Base-by-base conservation (phyloP, 73 alveolate species). In the Paramecium biaurelia region DNA sequence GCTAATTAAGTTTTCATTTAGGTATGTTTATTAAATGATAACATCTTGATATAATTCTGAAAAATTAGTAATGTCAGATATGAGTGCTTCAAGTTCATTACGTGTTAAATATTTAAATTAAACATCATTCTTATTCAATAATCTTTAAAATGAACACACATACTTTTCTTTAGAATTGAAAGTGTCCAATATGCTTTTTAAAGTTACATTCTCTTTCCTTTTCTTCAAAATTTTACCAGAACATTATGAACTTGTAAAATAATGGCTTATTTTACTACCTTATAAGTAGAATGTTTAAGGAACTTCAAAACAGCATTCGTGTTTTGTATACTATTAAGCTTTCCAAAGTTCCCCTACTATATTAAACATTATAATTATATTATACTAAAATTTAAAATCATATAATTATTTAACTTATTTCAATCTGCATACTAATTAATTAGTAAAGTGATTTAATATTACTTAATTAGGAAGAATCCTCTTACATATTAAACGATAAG, bases 1-100 rank as follows among this genome's bases (percentile, higher is more conserved):
- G 1, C 53, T 30, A 14, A 63, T 63, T 11, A 63, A 26, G 84
- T 63, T 63, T 63, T 63, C 84, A 32, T 41, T 63, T 4, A 15
- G 84, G 12, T 26, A 63, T 63, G 24, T 63, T 63, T 26, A 26
- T 63, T 63, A 26, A 14, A 63, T 30, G 9, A 63, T 63, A 5
- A 63, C 84, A 63, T 63, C 84, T 63, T 63, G 12, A 63, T 63
- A 63, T 63, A 63, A 30, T 63, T 63, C 84, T 63, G 84, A 63
- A 24, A 63, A 63, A 26, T 63, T 63, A 10, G 84, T 63, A 18
- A 63, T 32, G 45, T 63, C 84, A 14, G 41, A 32, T 30, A 63
- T 32, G 10, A 63, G 84, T 12, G 84, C 45, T 12, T 63, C 84
- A 12, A 63, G 45, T 63, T 63, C 84, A 30, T 3, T 26, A 23